Conservation (phyloP, 805 yeast species). For the Jamesozyma jinghongensis region DNA sequence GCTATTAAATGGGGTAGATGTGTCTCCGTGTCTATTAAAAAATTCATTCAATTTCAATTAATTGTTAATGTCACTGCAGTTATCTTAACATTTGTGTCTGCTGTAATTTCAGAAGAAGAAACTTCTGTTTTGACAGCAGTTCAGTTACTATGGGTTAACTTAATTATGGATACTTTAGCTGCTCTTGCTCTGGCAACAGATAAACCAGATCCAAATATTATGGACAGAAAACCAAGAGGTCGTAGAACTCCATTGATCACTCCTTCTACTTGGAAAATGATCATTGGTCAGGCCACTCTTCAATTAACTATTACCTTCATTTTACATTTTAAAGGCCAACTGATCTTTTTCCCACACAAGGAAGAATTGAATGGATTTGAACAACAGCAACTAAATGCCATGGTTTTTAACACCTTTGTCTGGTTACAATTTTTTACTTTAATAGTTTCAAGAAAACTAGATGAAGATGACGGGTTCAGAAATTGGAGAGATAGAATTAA, state of each 20-base stretch:
- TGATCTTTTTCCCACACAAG: slow-evolving; percentile 41
- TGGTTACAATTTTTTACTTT: slow-evolving; percentile 96
- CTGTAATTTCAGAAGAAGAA: slow-evolving; percentile 74
- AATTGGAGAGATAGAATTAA: slow-evolving; percentile 51
- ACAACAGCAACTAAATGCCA: slow-evolving; percentile 56
- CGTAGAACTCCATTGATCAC: slow-evolving; percentile 71
- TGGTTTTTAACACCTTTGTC: slow-evolving; percentile 93
- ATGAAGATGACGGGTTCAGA: slow-evolving; percentile 67
- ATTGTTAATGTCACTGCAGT: slow-evolving; percentile 98
- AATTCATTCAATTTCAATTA: slow-evolving; percentile 91
- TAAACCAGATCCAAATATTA: slow-evolving; percentile 76
- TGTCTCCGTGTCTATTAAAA: slow-evolving; percentile 87
- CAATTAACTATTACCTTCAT: slow-evolving; percentile 76
- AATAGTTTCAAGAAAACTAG: slow-evolving; percentile 82
- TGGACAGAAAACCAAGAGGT: slow-evolving; percentile 78
- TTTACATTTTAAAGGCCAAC: slow-evolving; percentile 68
- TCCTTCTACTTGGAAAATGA: slow-evolving; percentile 98
- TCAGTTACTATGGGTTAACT: slow-evolving; percentile 92
- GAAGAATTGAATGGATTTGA: slow-evolving; percentile 34
- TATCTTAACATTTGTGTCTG: slow-evolving; percentile 82
- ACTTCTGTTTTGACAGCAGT: slow-evolving; percentile 91
- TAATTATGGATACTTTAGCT: slow-evolving; percentile 97
- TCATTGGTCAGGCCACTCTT: slow-evolving; percentile 70
- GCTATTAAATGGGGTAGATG: slow-evolving; percentile 99
- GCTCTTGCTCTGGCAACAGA: slow-evolving; percentile 97